Conservation (phyloP, 2,329 filamentous ascomycete species). For the Davidsoniella neocaledoniae region DNA sequence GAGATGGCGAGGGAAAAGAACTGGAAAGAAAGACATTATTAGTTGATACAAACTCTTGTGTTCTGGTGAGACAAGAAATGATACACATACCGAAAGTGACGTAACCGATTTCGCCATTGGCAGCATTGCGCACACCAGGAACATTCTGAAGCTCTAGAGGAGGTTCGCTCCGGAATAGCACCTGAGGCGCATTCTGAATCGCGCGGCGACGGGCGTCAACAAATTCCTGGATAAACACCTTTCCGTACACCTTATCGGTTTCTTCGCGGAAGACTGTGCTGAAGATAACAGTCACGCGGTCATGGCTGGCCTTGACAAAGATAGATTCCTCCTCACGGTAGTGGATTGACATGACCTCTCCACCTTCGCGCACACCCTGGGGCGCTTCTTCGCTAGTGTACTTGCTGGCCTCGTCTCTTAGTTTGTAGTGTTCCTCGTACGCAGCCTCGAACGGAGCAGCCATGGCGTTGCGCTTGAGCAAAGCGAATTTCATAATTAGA, state of each 20-base stretch:
- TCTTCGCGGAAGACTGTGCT: slow-evolving; percentile 96
- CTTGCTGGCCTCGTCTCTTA: slow-evolving; percentile 77
- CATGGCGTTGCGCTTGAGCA: slow-evolving; percentile 97
- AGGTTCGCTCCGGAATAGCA: slow-evolving; percentile 87
- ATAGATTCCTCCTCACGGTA: slow-evolving; percentile 98
- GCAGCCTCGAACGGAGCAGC: slow-evolving; percentile 95
- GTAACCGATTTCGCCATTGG: slow-evolving; percentile 81
- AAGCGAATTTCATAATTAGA: slow-evolving; percentile 68
- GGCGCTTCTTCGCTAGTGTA: slow-evolving; percentile 91
- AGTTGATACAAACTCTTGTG: background rate
- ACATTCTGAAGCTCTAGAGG: slow-evolving; percentile 81
- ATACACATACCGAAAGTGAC: slow-evolving; percentile 73
- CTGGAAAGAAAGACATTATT: slow-evolving; percentile 26
- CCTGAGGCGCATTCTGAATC: slow-evolving; percentile 96
- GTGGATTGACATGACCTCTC: slow-evolving; percentile 87
- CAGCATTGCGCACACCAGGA: slow-evolving; percentile 59
- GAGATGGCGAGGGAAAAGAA: slow-evolving; percentile 89
- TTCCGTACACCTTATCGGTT: slow-evolving; percentile 92
- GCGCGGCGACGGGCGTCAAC: slow-evolving; percentile 88
- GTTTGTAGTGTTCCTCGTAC: slow-evolving; percentile 75
- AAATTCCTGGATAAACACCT: slow-evolving; percentile 97
- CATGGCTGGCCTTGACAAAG: slow-evolving; percentile 93
- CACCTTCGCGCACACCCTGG: slow-evolving; percentile 75
- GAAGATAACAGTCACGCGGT: slow-evolving; percentile 97
- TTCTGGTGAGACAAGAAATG: background rate